Conservation (phyloP, 352 stramenopile species). For the Blastocystis sp. region DNA sequence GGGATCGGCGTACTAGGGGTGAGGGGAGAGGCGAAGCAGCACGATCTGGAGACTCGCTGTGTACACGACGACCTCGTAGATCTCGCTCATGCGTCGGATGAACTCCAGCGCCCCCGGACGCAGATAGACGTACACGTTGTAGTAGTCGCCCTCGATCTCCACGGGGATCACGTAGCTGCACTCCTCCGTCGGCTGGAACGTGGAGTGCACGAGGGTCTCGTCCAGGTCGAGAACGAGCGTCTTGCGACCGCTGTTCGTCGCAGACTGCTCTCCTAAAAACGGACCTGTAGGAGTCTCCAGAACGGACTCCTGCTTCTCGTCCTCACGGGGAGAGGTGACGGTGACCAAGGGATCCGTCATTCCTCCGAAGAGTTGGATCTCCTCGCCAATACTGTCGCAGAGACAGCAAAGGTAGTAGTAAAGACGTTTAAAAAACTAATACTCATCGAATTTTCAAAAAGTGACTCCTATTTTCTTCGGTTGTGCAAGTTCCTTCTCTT, state of each 20-base stretch:
- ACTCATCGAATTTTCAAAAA: not conserved
- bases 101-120: constrained; percentile 89
- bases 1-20: constrained; percentile 84
- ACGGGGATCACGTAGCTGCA: constrained; percentile 93
- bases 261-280: constrained; percentile 63
- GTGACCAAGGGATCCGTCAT: not conserved
- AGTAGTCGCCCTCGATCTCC: constrained; percentile 79
- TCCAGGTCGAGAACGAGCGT: constrained; percentile 89
- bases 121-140: constrained; percentile 83
- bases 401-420: not conserved
- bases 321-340: not conserved
- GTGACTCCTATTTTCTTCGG: not conserved
- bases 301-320: not conserved
- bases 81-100: constrained; percentile 84
- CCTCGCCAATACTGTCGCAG: not conserved
- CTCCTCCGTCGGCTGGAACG: constrained; percentile 83
- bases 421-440: constrained; percentile 42
- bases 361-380: not conserved
- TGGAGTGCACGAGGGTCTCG: constrained; percentile 93
- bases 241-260: constrained; percentile 74
- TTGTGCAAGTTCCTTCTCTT: not conserved
- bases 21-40: constrained; percentile 47
- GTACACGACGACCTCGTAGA: constrained; percentile 97
- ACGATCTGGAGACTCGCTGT: constrained; percentile 86
- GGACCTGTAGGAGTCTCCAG: constrained; percentile 6